Evolutionary conservation across 225 moss, liverwort and hornwort genomes (phyloP).

Genomic region (Polytrichum formosum): DNA sequence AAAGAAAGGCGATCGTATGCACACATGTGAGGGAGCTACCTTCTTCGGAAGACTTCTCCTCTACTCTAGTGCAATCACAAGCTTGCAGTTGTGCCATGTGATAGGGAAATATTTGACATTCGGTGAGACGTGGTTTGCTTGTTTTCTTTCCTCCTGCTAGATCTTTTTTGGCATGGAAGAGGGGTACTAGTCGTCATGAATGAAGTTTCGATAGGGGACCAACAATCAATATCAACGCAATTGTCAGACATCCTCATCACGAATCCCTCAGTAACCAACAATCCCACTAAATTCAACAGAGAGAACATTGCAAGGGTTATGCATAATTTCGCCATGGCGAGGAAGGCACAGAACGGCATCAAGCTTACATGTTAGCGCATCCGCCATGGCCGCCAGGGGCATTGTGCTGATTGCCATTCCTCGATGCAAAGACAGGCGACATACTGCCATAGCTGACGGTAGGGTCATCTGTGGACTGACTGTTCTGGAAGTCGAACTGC

Average conservation of each 20-base stretch:
- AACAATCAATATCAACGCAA: no score
- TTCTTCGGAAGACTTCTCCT: no score
- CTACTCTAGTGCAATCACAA: no score
- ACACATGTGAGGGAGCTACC: no score
- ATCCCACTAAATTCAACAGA: background rate
- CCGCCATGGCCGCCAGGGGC: background rate
- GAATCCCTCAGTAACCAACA: background rate
- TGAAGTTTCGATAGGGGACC: no score
- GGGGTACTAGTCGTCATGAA: no score
- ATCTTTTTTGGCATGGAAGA: no score
- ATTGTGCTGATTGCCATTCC: background rate
- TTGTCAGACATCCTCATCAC: background rate
- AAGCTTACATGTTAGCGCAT: constrained; percentile 4
- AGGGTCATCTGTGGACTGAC: background rate
- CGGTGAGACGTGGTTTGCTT: no score
- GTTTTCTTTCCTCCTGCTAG: no score
- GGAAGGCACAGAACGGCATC: background rate
- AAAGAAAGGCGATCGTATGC: no score
- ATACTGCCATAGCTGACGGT: constrained; percentile 13
- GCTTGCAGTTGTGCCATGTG: no score
- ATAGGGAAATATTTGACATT: background rate
- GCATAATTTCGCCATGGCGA: background rate
- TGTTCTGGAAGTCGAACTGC: constrained; percentile 7
- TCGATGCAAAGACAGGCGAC: background rate
- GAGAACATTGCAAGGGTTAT: background rate